Evolutionary conservation across 345 rosid species (phyloP), one percentile per base, ranked within the genome.

Genomic region (Eucalyptus erythrocorys): DNA sequence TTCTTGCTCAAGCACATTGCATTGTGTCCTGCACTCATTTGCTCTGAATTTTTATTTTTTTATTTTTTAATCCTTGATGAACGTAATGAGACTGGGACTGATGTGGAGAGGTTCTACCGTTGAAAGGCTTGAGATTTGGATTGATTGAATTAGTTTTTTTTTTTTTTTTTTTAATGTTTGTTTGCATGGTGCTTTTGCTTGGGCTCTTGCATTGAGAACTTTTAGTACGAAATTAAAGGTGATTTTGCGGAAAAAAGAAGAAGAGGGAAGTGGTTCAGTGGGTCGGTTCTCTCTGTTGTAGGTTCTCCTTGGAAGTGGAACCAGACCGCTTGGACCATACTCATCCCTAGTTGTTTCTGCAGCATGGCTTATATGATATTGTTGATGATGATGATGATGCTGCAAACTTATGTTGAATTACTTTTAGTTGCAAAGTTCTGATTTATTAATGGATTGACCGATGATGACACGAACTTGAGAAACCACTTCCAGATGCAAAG

Each of bases 171-270:
- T 6, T 61, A 13, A 12, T 30, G 17, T 13, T 61, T 30, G 32
- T 13, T 61, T 6, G 16, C 2, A 3, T 61, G 68, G 32, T 59
- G n/a, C 68, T 27, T 59, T 59, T 59, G 68, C 68, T 59, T 57
- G 14, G 8, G 16, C 32, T 61, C 32, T 61, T 27, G 16, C 15
- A 59, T n/a, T 30, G 16, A 61, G 32, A 30, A 30, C 34, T 61
- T 27, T 61, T 30, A 0, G 8, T 27, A 30, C 4, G 1, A 61
- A 13, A 57, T 57, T 0, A 26, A 57, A 57, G 1, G 2, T 57
- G 16, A 48, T 48, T 48, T 48, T 48, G 15, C 14, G n/a, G n/a
- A n/a, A n/a, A n/a, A 43, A 43, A 47, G 10, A 11, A 47, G 4
- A 47, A 47, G 10, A 8, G 48, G 1, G 48, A 1, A 4, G 48